These are phyloP conservation scores for Hymenoscyphus linearis DNA, from an alignment of 2,329 filamentous ascomycete genomes.

Conservation along the genomic window DNA sequence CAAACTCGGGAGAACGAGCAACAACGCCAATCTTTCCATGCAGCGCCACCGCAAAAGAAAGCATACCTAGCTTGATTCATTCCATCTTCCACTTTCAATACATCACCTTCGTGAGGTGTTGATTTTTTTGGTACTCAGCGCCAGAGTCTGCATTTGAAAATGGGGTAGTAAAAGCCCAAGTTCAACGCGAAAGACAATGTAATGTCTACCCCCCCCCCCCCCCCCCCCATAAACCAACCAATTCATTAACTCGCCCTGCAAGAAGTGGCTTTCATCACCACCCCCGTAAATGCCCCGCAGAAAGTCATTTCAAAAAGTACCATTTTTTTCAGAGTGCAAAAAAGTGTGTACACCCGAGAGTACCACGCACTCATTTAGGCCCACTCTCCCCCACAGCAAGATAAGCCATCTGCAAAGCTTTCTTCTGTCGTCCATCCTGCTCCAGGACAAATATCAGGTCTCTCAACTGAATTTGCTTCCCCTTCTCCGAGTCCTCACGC, in stretches of 20 bases:
- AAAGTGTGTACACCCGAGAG: background rate
- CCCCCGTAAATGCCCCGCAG: background rate
- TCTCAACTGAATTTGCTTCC: conserved; percentile 74
- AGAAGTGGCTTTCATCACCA: background rate
- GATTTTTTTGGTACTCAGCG: too few species aligned
- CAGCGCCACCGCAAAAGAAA: conserved; percentile 6
- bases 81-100: background rate
- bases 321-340: background rate
- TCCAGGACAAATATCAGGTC: conserved; percentile 79
- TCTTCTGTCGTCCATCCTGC: conserved; percentile 64
- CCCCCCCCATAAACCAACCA: too few species aligned
- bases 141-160: too few species aligned
- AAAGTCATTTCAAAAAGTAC: background rate
- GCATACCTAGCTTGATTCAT: background rate
- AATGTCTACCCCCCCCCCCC: too few species aligned
- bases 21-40: conserved; percentile 8
- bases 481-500: conserved; percentile 73
- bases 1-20: background rate
- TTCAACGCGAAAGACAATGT: too few species aligned
- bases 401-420: conserved; percentile 48
- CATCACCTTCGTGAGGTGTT: background rate
- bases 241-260: background rate
- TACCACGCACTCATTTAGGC: conserved; percentile 31
- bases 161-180: too few species aligned
- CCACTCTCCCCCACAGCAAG: conserved; percentile 25